Conservation (phyloP, 2,329 filamentous ascomycete genomes). For the Emergomyces orientalis region DNA sequence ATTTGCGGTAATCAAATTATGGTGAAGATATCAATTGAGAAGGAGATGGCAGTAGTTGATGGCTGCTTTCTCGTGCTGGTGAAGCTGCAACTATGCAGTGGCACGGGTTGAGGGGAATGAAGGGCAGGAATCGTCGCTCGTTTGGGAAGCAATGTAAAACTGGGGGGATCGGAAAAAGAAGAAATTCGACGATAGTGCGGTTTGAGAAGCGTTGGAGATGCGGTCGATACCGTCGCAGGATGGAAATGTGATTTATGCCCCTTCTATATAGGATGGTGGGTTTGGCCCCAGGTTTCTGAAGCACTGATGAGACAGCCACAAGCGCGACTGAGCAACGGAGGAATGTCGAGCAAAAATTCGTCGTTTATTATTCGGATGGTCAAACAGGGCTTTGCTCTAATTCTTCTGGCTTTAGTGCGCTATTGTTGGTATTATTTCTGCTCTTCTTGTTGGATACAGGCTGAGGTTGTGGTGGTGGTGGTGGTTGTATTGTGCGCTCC, state of each 20-base stretch:
- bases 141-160: not conserved
- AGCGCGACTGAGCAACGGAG: not conserved
- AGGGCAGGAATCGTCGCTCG: not conserved
- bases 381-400: not conserved
- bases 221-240: not conserved
- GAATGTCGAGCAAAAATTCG: not conserved
- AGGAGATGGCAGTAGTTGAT: not conserved
- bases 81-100: slow-evolving; percentile 1
- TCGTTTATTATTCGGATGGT: not conserved
- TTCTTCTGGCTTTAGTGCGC: not conserved
- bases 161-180: not conserved
- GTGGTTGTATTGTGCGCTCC: too few species aligned
- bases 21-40: not conserved
- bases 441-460: not conserved
- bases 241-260: not conserved
- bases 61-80: not conserved
- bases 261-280: not conserved
- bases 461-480: not conserved
- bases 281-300: not conserved
- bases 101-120: not conserved
- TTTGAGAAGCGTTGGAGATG: slow-evolving; percentile 4
- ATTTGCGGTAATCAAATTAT: not conserved
- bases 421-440: not conserved
- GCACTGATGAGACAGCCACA: slow-evolving; percentile 6
- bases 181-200: slow-evolving; percentile 4